Evolutionary conservation across 2,329 filamentous ascomycete genomes (phyloP).

Genomic region (Penicillium sp.): DNA sequence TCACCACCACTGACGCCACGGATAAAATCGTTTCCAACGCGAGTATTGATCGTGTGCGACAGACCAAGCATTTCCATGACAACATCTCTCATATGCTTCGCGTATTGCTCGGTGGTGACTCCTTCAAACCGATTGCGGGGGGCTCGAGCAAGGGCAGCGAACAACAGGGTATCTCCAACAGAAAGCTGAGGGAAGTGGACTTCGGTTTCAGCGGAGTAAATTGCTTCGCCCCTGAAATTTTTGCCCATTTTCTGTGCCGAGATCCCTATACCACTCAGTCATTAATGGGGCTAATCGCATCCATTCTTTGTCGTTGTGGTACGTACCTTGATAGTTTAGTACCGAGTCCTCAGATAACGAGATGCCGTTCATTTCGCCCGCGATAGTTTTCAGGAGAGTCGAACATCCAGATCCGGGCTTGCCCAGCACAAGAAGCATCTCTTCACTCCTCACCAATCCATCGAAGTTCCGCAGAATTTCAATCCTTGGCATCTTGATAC

Average conservation of each 20-base stretch:
- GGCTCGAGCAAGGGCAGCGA: constrained; percentile 71
- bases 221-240: constrained; percentile 78
- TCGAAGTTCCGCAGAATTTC: too few species aligned
- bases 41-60: constrained; percentile 56
- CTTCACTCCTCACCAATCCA: too few species aligned
- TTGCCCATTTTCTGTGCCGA: constrained; percentile 66
- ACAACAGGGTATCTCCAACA: constrained; percentile 77
- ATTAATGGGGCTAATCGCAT: too few species aligned
- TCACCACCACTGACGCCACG: constrained; percentile 65
- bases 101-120: constrained; percentile 49
- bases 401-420: constrained; percentile 64
- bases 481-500: too few species aligned
- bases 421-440: constrained; percentile 52
- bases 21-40: constrained; percentile 59
- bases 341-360: constrained; percentile 70
- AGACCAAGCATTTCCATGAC: constrained; percentile 51
- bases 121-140: constrained; percentile 47
- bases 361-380: constrained; percentile 82
- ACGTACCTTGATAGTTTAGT: constrained; percentile 74
- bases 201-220: constrained; percentile 84
- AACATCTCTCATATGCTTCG: constrained; percentile 49
- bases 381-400: constrained; percentile 81
- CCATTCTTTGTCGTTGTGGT: constrained; percentile 37
- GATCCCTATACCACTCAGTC: constrained; percentile 19
- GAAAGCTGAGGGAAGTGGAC: constrained; percentile 78